Base-by-base conservation (phyloP, 139 green algal species). In the Edaphochlamys debaryana region DNA sequence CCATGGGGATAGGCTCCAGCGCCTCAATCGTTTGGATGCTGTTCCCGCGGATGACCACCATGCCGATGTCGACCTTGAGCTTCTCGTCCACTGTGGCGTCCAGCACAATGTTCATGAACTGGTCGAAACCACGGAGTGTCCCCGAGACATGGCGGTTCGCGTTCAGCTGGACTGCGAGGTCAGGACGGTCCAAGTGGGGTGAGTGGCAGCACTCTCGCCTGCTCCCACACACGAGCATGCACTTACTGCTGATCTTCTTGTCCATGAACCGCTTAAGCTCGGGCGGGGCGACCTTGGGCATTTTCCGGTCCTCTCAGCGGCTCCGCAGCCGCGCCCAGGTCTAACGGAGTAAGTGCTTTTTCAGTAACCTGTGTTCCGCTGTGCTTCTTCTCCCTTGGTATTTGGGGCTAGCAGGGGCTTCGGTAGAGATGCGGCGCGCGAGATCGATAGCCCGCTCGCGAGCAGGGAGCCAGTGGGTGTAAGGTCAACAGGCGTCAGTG, bases 81-180 rank as follows among this genome's bases (percentile, higher is more conserved):
- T 98, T 96, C 69, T 96, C 94, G 71, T 99, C 97, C 38, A 98
- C 92, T 3, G 94, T 95, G 64, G 93, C 89, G 89, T 99, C 97
- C 80, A 99, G 88, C 85, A 99, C 97, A 8, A 99, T 86, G 90
- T 99, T 99, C 96, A 99, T 99, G 87, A 99, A 99, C 88, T 98
- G 96, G 87, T 99, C 97, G 79, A 99, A 99, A 0, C 97, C 97
- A 0, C 97, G 91, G 34, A 99, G 94, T 23, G 97, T 93, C 1
- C 97, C 97, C 3, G 96, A 96, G 34, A 99, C 97, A 37, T 95
- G 92, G 40, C 97, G 90, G 88, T 99, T 99, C 1, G 89, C 95
- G 79, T 99, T 99, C 45, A 99, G 86, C 27, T 73, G 64, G 45
- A 91, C 87, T 91, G 87, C 67, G 67, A 9, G 13, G 25, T 45